Evolutionary conservation across 2,329 filamentous ascomycete species (phyloP).

Genomic region (Microascus cirrosus): DNA sequence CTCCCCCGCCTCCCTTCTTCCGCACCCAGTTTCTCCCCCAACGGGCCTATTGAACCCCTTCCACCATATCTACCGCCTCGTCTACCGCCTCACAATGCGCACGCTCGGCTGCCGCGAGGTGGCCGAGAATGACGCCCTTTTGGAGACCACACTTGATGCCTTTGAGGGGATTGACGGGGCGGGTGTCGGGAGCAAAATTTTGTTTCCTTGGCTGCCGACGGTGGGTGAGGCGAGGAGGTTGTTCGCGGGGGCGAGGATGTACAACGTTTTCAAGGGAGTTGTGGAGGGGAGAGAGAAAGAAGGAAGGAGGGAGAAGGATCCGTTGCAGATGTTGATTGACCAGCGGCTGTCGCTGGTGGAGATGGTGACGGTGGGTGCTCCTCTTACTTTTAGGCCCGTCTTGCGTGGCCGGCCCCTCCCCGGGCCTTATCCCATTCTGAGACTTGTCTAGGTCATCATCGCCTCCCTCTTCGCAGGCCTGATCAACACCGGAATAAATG

Average conservation of each 20-base stretch:
- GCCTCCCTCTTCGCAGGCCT: conserved; percentile 43
- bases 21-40: conserved; percentile 8
- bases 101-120: conserved; percentile 42
- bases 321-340: conserved; percentile 42
- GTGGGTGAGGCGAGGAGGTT: conserved; percentile 27
- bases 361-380: not conserved
- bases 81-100: conserved; percentile 47
- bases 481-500: conserved; percentile 45
- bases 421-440: no score
- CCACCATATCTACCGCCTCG: conserved; percentile 36
- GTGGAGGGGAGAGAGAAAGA: conserved; percentile 29
- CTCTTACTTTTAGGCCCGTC: not conserved
- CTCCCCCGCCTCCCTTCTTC: no score
- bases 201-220: conserved; percentile 36
- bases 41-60: conserved; percentile 37
- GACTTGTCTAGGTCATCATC: conserved; percentile 31
- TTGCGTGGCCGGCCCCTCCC: not conserved
- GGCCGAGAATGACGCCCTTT: conserved; percentile 29
- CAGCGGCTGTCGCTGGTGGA: conserved; percentile 22
- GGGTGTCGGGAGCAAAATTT: conserved; percentile 23
- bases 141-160: conserved; percentile 27
- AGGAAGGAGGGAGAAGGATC: conserved; percentile 32
- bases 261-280: conserved; percentile 34
- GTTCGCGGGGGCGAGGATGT: conserved; percentile 33
- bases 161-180: conserved; percentile 35